phyloP scores from a whole-genome alignment of 2,329 filamentous ascomycete species.

The Capronia epimyces region DNA sequence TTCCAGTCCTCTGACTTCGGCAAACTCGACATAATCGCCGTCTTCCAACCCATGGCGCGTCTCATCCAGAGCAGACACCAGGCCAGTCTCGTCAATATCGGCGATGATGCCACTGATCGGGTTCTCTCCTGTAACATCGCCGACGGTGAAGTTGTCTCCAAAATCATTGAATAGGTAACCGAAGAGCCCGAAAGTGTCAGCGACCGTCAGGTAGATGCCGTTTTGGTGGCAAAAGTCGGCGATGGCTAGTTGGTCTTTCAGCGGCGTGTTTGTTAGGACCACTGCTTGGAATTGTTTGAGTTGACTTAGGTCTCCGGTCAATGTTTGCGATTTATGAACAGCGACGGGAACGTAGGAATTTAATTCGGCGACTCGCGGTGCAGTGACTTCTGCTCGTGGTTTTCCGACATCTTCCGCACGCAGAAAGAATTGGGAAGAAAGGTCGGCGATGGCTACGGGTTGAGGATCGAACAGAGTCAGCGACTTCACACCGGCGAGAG shows the following conservation, averaged over 20 bases:
- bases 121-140: conserved; percentile 86
- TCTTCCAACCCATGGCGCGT: conserved; percentile 92
- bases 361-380: conserved; percentile 83
- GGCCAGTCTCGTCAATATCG: conserved; percentile 77
- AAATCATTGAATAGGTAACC: conserved; percentile 97
- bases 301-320: conserved; percentile 70
- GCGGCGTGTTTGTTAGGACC: conserved; percentile 76
- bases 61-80: conserved; percentile 91
- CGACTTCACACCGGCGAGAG: conserved; percentile 95
- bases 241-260: conserved; percentile 75
- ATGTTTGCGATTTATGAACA: conserved; percentile 59
- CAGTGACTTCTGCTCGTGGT: conserved; percentile 78
- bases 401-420: conserved; percentile 83
- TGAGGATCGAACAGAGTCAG: conserved; percentile 87
- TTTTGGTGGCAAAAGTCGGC: conserved; percentile 93
- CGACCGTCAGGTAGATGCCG: conserved; percentile 80
- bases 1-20: conserved; percentile 89
- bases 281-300: conserved; percentile 90
- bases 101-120: conserved; percentile 83
- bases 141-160: conserved; percentile 83
- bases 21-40: conserved; percentile 92
- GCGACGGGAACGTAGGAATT: conserved; percentile 93
- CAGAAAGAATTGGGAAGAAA: conserved; percentile 97
- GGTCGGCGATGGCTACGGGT: conserved; percentile 75
- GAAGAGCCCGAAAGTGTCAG: conserved; percentile 89